These are phyloP conservation scores for Calocybe gangraenosa DNA, from an alignment of 768 basidiomycete genomes.

Conservation along the genomic window DNA sequence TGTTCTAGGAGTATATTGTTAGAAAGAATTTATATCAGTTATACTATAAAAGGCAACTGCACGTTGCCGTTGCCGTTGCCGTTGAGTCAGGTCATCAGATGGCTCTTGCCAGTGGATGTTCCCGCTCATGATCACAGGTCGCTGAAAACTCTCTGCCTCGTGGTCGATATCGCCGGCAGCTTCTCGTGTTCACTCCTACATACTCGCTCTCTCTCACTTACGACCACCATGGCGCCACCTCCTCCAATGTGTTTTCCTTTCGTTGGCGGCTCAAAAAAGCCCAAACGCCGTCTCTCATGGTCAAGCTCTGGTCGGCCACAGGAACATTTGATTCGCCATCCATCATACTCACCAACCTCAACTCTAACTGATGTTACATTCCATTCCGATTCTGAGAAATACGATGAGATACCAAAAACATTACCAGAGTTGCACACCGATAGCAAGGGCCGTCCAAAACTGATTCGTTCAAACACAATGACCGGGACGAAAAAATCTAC, in stretches of 20 bases:
- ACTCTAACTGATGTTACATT: slow-evolving; percentile 44
- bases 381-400: slow-evolving; percentile 57
- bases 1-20: too few relatives aligned
- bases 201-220: slow-evolving; percentile 18
- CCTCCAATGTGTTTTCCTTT: slow-evolving; percentile 63
- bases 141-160: slow-evolving; percentile 12
- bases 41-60: slow-evolving; percentile 14
- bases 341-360: slow-evolving; percentile 41
- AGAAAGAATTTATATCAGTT: too few relatives aligned
- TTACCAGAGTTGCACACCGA: slow-evolving; percentile 28
- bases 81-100: slow-evolving; percentile 10
- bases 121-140: slow-evolving; percentile 2
- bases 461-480: slow-evolving; percentile 49
- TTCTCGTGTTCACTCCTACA: too few relatives aligned
- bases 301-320: slow-evolving; percentile 29
- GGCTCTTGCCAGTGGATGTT: slow-evolving; percentile 11
- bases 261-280: slow-evolving; percentile 36
- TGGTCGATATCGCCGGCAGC: slow-evolving; percentile 6
- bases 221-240: slow-evolving; percentile 45
- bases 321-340: slow-evolving; percentile 33
- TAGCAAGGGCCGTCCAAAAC: slow-evolving; percentile 37
- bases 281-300: slow-evolving; percentile 43
- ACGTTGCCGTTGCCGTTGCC: slow-evolving; percentile 10
- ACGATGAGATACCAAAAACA: slow-evolving; percentile 41
- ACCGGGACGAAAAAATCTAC: slow-evolving; percentile 55